phyloP scores from a whole-genome alignment of 2,329 filamentous ascomycete genomes.

The Xylaria multiplex region DNA sequence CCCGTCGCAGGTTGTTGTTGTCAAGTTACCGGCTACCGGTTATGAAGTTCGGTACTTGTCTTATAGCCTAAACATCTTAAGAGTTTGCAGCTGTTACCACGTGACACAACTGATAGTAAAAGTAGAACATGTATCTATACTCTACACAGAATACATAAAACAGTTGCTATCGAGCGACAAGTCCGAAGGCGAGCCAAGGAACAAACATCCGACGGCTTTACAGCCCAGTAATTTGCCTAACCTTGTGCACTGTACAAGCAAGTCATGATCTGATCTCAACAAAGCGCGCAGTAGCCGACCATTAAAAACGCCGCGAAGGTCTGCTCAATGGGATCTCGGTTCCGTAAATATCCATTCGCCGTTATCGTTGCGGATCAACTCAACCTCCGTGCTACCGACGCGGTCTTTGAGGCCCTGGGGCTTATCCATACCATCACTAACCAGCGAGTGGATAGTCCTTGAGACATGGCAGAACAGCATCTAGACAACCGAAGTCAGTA shows the following conservation, averaged over 20 bases:
- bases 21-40: conserved; percentile 26
- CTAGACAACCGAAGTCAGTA: conserved; percentile 12
- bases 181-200: conserved; percentile 2
- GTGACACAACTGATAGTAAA: conserved; percentile 1
- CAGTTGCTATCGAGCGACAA: not conserved
- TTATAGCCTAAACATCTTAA: conserved; percentile 29
- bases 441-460: conserved; percentile 47
- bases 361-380: conserved; percentile 48
- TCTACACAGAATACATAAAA: not conserved
- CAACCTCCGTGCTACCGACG: conserved; percentile 49
- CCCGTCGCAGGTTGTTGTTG: conserved; percentile 1
- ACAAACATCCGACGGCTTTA: not conserved
- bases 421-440: conserved; percentile 50
- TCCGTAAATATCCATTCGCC: conserved; percentile 53
- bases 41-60: conserved; percentile 31
- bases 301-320: not conserved
- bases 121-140: not conserved
- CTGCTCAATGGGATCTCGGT: conserved; percentile 27
- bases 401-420: conserved; percentile 50
- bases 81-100: not conserved
- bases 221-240: not conserved
- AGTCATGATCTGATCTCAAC: not conserved
- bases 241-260: not conserved
- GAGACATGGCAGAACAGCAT: conserved; percentile 54
- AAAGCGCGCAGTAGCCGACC: not conserved